Conservation (phyloP, 2,329 filamentous ascomycete genomes). For the Colletotrichum falcatum region DNA sequence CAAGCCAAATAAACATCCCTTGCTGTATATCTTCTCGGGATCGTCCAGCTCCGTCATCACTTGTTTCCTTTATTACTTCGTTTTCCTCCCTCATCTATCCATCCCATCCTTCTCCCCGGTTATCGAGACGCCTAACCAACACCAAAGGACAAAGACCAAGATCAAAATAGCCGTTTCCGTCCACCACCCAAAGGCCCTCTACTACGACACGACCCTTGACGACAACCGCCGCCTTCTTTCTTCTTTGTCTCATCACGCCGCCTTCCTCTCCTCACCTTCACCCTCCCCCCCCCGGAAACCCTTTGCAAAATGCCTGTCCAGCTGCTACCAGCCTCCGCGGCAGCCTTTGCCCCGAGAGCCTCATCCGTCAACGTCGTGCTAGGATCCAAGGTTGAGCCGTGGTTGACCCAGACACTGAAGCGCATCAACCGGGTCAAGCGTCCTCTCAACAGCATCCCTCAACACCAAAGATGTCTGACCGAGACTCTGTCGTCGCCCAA, state of each 20-base stretch:
- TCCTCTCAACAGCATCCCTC: constrained; percentile 94
- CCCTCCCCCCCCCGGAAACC: constrained; percentile 32
- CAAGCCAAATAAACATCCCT: constrained; percentile 64
- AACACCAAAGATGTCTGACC: constrained; percentile 95
- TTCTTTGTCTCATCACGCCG: constrained; percentile 23
- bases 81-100: constrained; percentile 46
- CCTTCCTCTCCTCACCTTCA: no score
- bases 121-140: constrained; percentile 10
- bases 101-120: constrained; percentile 41
- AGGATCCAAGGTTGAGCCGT: constrained; percentile 91
- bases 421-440: constrained; percentile 97
- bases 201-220: constrained; percentile 20
- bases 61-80: constrained; percentile 57
- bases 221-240: constrained; percentile 7
- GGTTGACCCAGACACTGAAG: constrained; percentile 97
- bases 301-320: constrained; percentile 83
- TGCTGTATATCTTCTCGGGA: constrained; percentile 57
- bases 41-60: constrained; percentile 63
- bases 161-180: constrained; percentile 5
- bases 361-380: constrained; percentile 96
- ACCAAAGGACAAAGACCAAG: constrained; percentile 9
- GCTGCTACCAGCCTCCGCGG: constrained; percentile 93
- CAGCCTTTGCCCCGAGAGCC: constrained; percentile 91
- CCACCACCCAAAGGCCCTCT: constrained; percentile 3
- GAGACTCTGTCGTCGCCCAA: constrained; percentile 91